Percentiles rank a stretch among this genome's conserved stretches.
Evolutionary conservation across 2,329 filamentous ascomycete genomes (phyloP).

Genomic region (Aspergillus hiratsukae): DNA sequence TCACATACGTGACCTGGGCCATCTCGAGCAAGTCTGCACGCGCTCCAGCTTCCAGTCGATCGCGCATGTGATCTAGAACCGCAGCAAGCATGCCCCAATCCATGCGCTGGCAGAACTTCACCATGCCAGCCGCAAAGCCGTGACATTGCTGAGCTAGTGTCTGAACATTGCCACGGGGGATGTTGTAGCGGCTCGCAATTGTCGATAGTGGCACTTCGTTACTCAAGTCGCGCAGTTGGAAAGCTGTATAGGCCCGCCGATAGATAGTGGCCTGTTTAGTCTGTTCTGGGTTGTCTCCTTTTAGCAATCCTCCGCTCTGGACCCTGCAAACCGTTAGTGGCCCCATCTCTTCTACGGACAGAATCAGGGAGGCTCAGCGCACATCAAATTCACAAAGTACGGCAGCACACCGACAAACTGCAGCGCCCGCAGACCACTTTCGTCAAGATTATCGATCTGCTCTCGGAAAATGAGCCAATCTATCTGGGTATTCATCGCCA

Average conservation of each 20-base stretch:
- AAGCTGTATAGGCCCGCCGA: slow-evolving; percentile 67
- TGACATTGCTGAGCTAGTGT: slow-evolving; percentile 70
- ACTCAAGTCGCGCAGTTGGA: slow-evolving; percentile 73
- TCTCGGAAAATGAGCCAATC: slow-evolving; percentile 71
- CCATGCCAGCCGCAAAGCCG: slow-evolving; percentile 73
- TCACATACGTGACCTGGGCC: slow-evolving; percentile 68
- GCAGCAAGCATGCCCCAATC: slow-evolving; percentile 69
- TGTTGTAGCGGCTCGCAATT: slow-evolving; percentile 66
- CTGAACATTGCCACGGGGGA: slow-evolving; percentile 66
- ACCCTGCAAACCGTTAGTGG: slow-evolving; percentile 47
- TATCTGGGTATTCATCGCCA: slow-evolving; percentile 44
- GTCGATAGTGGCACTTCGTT: slow-evolving; percentile 69
- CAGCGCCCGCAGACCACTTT: slow-evolving; percentile 66
- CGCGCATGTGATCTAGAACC: slow-evolving; percentile 70
- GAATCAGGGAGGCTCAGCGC: slow-evolving; percentile 18
- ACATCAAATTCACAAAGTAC: slow-evolving; percentile 63
- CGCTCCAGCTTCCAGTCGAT: slow-evolving; percentile 68
- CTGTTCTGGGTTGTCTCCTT: slow-evolving; percentile 59
- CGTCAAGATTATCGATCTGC: slow-evolving; percentile 65
- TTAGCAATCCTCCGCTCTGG: slow-evolving; percentile 58
- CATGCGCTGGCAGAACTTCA: slow-evolving; percentile 76
- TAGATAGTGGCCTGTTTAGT: slow-evolving; percentile 61
- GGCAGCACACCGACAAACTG: slow-evolving; percentile 65
- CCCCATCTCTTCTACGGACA: not conserved
- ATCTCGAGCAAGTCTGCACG: slow-evolving; percentile 66